Conservation (phyloP, 1,284 basidiomycete species). For the Sutorius eximius region DNA sequence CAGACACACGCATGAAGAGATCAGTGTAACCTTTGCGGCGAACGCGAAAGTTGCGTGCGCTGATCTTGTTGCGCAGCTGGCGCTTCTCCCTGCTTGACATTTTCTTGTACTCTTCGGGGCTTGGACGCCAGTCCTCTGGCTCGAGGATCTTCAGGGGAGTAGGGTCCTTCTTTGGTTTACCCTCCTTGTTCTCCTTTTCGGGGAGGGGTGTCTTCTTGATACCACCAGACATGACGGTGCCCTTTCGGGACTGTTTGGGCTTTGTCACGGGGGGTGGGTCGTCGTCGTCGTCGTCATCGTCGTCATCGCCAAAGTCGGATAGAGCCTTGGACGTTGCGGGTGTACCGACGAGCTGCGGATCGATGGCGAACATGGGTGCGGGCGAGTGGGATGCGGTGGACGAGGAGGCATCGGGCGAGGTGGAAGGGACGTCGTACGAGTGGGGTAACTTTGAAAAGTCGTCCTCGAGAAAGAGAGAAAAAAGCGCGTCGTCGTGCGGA, state of each 20-base stretch:
- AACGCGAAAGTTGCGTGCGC: conserved; percentile 91
- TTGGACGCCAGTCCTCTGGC: conserved; percentile 77
- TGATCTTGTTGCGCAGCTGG: conserved; percentile 96
- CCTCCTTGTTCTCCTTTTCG: conserved; percentile 39
- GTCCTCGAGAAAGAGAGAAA: conserved; percentile 44
- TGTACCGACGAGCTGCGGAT: conserved; percentile 52
- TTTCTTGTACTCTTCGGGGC: conserved; percentile 93
- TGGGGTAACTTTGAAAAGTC: conserved; percentile 42
- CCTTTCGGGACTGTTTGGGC: conserved; percentile 57
- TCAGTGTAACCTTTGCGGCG: conserved; percentile 75
- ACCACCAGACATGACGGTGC: conserved; percentile 73
- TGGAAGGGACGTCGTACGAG: conserved; percentile 40
- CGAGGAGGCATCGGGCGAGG: conserved; percentile 20
- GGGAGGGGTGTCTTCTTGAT: conserved; percentile 51
- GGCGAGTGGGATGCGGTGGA: conserved; percentile 24
- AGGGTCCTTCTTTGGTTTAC: conserved; percentile 11
- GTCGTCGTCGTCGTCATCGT: conserved; percentile 27
- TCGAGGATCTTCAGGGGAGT: conserved; percentile 31
- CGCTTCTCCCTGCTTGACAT: conserved; percentile 95
- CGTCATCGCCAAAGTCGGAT: conserved; percentile 35
- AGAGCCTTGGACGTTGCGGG: conserved; percentile 40
- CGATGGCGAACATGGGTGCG: conserved; percentile 43
- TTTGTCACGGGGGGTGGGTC: conserved; percentile 23
- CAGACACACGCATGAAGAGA: conserved; percentile 1
- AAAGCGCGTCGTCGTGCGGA: conserved; percentile 38